A percentile compares a stretch with the other conserved stretches of the same genome.
These are phyloP conservation scores for Alternaria panax DNA, from an alignment of 2,329 filamentous ascomycete species.

Conservation along the genomic window DNA sequence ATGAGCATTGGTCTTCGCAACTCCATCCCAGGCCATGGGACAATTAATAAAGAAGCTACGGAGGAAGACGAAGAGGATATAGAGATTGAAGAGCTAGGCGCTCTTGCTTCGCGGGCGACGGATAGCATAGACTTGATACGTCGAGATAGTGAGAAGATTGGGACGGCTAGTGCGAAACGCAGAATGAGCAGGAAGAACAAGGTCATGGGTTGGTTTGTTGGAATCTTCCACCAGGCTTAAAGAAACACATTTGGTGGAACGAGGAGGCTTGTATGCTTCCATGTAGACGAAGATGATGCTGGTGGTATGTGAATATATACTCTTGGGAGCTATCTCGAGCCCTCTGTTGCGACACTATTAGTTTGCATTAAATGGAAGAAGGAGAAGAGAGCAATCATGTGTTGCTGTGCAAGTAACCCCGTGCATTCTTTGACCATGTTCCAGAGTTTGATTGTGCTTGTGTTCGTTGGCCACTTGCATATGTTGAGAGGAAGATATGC, in stretches of 20 bases:
- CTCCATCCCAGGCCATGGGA: not conserved
- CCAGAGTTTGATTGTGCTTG: not conserved
- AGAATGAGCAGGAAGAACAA: not conserved
- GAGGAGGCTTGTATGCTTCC: not conserved
- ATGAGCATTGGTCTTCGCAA: not conserved
- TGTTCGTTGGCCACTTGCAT: conserved; percentile 2
- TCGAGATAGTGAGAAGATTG: not conserved
- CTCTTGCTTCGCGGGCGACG: not conserved
- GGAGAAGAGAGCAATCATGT: too few species aligned
- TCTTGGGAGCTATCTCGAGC: not conserved
- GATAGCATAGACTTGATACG: not conserved
- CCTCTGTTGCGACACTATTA: not conserved
- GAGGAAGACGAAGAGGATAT: not conserved
- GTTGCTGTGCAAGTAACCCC: not conserved
- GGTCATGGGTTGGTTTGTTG: not conserved
- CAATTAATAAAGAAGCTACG: rapidly evolving
- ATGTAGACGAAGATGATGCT: not conserved
- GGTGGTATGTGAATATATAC: not conserved
- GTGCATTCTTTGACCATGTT: not conserved
- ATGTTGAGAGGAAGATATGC: not conserved
- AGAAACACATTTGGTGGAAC: not conserved
- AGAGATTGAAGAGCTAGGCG: not conserved
- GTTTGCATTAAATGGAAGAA: not conserved
- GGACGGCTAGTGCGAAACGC: not conserved
- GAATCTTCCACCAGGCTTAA: not conserved